Evolutionary conservation across 2,329 filamentous ascomycete genomes (phyloP), one percentile per base, ranked within the genome.

Genomic region (Epicoccum sorghinum): DNA sequence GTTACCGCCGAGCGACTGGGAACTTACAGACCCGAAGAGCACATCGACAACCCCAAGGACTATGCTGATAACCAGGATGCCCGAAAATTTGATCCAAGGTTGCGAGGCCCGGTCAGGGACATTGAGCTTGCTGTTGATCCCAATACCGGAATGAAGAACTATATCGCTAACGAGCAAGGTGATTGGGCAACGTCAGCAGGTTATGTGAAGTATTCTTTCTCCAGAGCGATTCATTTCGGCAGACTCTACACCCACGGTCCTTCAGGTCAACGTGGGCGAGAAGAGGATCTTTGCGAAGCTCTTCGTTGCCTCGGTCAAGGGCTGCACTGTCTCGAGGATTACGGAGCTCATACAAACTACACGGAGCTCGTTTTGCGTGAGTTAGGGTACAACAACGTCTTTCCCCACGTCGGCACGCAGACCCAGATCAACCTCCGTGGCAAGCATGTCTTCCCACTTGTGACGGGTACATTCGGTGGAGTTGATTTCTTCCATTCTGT

Each of bases 71-170:
- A 91, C 63, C 68, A 85, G 60, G 95, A 99, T 77, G 95, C 95
- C 4, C 85, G 91, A 57, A 85, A 89, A 66, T 92, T 86, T 68
- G 95, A 98, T 71, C 78, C 82, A 33, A 88, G 95, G 24, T 85
- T 98, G 7, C 88, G 95, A 45, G 89, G 87, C 1, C 93, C 93
- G 0, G 86, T 98, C 7, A 61, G 66, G 14, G 75, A 75, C 6
- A 69, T 73, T 32, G 79, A 82, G 58, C 67, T 82, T 10, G 75
- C 75, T 4, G 65, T 82, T 8, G 79, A 82, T 58, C 72, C 69
- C 13, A 59, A 76, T 5, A 44, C 33, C 68, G 93, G 93, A n/a
- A 96, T 99, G 93, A 99, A 98, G 77, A 98, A 98, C 73, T 99
- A 99, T 75, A 98, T 99, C 63, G 87, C 93, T 56, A 98, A 97